phyloP scores from a whole-genome alignment of 1,284 basidiomycete species.

The Austroboletus niveus region DNA sequence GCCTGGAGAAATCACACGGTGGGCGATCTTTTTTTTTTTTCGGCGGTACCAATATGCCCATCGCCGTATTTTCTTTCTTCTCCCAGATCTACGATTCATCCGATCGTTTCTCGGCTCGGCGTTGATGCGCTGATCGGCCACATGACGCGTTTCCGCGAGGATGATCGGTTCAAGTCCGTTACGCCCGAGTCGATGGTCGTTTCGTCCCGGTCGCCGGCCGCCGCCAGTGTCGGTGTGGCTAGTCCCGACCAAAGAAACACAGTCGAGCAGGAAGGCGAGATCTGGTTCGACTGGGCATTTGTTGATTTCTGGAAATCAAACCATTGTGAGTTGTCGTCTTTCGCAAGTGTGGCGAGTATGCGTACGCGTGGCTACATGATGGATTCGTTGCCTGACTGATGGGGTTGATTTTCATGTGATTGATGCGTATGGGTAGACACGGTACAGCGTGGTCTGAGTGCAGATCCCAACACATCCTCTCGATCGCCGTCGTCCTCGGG shows the following conservation, averaged over 20 bases:
- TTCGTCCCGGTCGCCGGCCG: slow-evolving; percentile 42
- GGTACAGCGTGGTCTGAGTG: slow-evolving; percentile 63
- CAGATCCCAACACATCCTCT: slow-evolving; percentile 61
- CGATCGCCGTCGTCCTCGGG: slow-evolving; percentile 43
- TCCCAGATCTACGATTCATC: slow-evolving; percentile 74
- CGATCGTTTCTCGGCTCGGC: slow-evolving; percentile 83
- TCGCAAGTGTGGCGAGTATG: background rate
- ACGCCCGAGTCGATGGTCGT: slow-evolving; percentile 76
- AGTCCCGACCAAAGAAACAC: slow-evolving; percentile 24
- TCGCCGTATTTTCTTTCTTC: background rate
- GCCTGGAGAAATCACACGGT: slow-evolving; percentile 89
- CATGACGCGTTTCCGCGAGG: slow-evolving; percentile 84
- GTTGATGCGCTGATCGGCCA: slow-evolving; percentile 88
- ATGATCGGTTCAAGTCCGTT: slow-evolving; percentile 87
- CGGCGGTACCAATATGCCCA: background rate
- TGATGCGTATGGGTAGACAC: slow-evolving; percentile 46
- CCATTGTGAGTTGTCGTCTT: slow-evolving; percentile 65
- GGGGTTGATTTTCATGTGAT: too few relatives aligned
- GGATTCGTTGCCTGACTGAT: too few relatives aligned
- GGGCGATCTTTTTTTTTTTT: slow-evolving; percentile 14
- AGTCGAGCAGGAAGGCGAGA: slow-evolving; percentile 69
- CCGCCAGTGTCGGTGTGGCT: background rate
- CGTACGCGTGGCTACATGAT: background rate
- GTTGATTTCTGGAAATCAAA: slow-evolving; percentile 99
- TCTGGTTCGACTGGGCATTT: slow-evolving; percentile 99